Conservation (phyloP, 2,329 filamentous ascomycete genomes). For the Didymella lethalis region DNA sequence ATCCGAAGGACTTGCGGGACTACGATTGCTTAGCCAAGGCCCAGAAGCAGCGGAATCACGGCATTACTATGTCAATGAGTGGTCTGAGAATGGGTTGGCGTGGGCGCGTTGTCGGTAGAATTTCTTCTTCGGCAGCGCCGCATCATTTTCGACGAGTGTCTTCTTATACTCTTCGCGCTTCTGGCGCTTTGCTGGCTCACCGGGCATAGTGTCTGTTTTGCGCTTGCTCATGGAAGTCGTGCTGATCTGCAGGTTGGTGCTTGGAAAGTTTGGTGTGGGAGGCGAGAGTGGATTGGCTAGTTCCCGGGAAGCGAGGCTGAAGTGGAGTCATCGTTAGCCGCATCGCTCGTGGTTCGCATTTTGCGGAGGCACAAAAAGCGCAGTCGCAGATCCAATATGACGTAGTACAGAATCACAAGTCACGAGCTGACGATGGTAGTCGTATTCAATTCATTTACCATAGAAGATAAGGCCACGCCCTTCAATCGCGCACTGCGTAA, state of each 20-base stretch:
- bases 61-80: conserved; percentile 81
- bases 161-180: conserved; percentile 58
- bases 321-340: conserved; percentile 44
- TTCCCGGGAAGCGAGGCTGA: conserved; percentile 29
- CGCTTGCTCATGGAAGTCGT: conserved; percentile 21
- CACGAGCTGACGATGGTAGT: neutral
- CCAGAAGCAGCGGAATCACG: neutral
- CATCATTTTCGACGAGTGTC: conserved; percentile 50
- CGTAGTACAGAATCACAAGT: conserved; percentile 1
- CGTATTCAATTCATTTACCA: conserved; percentile 10
- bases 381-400: conserved; percentile 10
- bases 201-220: conserved; percentile 39
- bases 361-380: conserved; percentile 11
- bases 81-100: conserved; percentile 97
- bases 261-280: conserved; percentile 20
- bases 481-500: conserved; percentile 41
- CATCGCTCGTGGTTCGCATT: conserved; percentile 1
- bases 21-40: conserved; percentile 51
- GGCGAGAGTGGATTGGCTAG: conserved; percentile 32
- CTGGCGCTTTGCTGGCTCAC: conserved; percentile 51
- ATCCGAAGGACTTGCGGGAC: conserved; percentile 76
- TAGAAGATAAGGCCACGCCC: conserved; percentile 25
- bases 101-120: conserved; percentile 97
- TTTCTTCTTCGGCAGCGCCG: conserved; percentile 85
- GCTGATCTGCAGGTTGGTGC: conserved; percentile 17